A percentile compares a stretch with the other conserved stretches of the same genome.
phyloP scores from a whole-genome alignment of 306 rosid genomes.

The Quercus cerris region DNA sequence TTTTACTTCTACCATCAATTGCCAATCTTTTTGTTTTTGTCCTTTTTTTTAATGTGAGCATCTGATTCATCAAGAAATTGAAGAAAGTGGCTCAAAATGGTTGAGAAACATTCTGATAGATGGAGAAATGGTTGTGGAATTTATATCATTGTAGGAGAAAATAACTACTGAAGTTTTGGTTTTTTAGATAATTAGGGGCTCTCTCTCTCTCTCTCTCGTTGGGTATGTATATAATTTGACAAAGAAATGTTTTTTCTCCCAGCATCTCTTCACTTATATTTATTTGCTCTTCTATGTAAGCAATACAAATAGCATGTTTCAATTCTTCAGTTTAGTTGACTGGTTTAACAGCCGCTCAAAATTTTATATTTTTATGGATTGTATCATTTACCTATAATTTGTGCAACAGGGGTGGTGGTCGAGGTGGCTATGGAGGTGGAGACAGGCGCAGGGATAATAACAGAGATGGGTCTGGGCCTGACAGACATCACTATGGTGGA shows the following conservation, averaged over 20 bases:
- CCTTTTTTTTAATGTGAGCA: neutral
- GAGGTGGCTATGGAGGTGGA: slow-evolving; percentile 96
- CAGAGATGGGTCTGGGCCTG: slow-evolving; percentile 86
- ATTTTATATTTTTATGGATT: neutral
- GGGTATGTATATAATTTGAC: neutral
- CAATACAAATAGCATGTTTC: neutral
- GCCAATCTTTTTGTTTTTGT: too few species aligned
- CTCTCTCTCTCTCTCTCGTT: neutral
- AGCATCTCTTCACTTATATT: neutral
- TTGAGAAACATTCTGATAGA: neutral
- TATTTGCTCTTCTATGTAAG: neutral
- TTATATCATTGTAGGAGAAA: neutral
- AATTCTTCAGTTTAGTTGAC: neutral
- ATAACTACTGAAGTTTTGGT: neutral
- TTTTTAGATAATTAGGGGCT: neutral
- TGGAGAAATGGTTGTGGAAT: neutral
- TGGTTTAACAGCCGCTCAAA: neutral
- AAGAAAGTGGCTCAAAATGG: neutral
- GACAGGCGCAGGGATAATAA: slow-evolving; percentile 88
- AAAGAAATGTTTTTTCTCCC: neutral
- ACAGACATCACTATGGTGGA: slow-evolving; percentile 88
- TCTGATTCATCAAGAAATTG: neutral
- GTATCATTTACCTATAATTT: slow-evolving; percentile 11
- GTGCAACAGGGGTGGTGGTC: slow-evolving; percentile 57
- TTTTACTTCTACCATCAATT: too few species aligned